These are phyloP conservation scores for Neoascochyta sp. DNA, from an alignment of 2,329 filamentous ascomycete genomes.

Conservation along the genomic window DNA sequence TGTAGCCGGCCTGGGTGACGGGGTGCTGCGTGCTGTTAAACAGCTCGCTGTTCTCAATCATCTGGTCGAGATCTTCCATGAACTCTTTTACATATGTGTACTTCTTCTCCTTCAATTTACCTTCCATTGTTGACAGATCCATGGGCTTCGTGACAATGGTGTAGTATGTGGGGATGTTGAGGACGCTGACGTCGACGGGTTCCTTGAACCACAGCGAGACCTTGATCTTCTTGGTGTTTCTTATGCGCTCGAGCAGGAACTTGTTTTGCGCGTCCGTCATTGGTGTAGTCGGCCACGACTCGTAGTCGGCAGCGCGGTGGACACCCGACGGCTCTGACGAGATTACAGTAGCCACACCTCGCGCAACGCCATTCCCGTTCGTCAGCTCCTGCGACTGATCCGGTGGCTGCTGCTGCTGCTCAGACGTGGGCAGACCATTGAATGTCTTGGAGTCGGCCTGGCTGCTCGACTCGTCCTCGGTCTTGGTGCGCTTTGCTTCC, in stretches of 20 bases:
- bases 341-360: constrained; percentile 20
- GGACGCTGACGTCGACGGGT: constrained; percentile 72
- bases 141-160: constrained; percentile 72
- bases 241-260: constrained; percentile 63
- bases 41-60: constrained; percentile 71
- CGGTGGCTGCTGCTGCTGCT: constrained; percentile 25
- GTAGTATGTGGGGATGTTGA: constrained; percentile 72
- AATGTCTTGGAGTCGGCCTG: constrained; percentile 44
- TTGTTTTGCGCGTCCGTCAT: constrained; percentile 56
- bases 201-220: constrained; percentile 70
- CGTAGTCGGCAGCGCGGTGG: constrained; percentile 33
- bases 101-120: constrained; percentile 65
- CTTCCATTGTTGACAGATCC: constrained; percentile 79
- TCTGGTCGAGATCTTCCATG: constrained; percentile 68
- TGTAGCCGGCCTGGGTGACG: constrained; percentile 65
- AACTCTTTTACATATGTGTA: constrained; percentile 72
- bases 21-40: constrained; percentile 82
- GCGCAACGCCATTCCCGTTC: constrained; percentile 21
- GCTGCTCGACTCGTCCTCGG: constrained; percentile 48
- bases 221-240: constrained; percentile 81
- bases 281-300: constrained; percentile 30
- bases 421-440: constrained; percentile 34
- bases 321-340: constrained; percentile 30
- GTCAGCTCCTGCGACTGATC: constrained; percentile 13
- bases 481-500: constrained; percentile 74